Base-by-base conservation (phyloP, 2,329 filamentous ascomycete genomes). In the Diplocarpon rosae region DNA sequence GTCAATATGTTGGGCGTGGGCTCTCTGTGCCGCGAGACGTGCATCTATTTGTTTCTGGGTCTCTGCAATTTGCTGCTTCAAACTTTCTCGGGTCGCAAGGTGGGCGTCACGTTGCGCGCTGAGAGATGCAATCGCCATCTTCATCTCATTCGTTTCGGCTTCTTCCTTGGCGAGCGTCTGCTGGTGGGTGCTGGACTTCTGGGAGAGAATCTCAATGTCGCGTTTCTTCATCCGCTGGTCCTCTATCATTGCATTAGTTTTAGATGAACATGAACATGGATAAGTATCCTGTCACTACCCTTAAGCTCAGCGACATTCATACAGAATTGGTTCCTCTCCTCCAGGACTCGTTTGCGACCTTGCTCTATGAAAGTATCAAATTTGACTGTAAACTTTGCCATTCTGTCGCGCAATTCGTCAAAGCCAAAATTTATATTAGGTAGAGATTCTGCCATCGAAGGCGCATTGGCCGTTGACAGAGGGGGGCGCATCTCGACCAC, bases 331-430 rank as follows among this genome's bases (percentile, higher is more conserved):
- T 95, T 96, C 60, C 88, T 79, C 69, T 96, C 89, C 59, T 95
- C 88, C 7, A 96, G 65, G 0, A 96, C 86, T 42, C 85, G 78
- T 65, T 93, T 93, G 39, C 90, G 76, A 0, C 89, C 88, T 52
- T 85, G 80, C 60, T 95, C 90, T 52, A 98, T 95, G 57, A 95
- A 96, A 0, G 81, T 80, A 62, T 98, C 92, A 57, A 98, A 98
- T 56, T 79, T 83, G 8, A 78, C 75, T 0, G 85, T 95, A 63
- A 98, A 98, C 52, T 85, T 86, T 43, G 82, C 76, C 92, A 98
- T 96, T 66, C 88, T 85, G 59, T 90, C 87, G 66, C 90, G 89
- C 61, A 98, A 68, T 56, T 95, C 87, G 57, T 96, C 89, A 64
- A 96, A 96, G 47, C 88, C 88, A 64, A 98, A 96, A 65, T 95